phyloP scores from a whole-genome alignment of 2,329 filamentous ascomycete species.

The Catunica adiposa region DNA sequence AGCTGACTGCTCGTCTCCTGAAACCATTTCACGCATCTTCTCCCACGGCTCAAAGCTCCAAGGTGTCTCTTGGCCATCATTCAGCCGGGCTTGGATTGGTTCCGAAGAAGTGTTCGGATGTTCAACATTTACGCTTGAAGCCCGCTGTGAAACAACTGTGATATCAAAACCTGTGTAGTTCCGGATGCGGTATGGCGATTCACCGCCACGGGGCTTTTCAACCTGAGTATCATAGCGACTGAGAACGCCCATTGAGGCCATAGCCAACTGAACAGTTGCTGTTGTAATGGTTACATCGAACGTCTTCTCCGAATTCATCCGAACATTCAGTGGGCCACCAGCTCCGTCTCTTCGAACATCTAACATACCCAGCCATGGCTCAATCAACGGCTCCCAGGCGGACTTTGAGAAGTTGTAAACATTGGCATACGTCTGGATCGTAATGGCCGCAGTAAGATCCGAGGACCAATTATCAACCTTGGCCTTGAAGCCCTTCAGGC shows the following conservation, averaged over 20 bases:
- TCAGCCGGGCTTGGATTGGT: slow-evolving; percentile 54
- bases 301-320: slow-evolving; percentile 73
- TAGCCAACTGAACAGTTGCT: slow-evolving; percentile 80
- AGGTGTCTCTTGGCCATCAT: slow-evolving; percentile 77
- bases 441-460: slow-evolving; percentile 69
- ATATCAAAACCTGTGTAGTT: slow-evolving; percentile 94
- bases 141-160: slow-evolving; percentile 49
- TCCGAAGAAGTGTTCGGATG: not conserved
- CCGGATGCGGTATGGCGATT: slow-evolving; percentile 82
- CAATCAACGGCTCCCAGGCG: slow-evolving; percentile 88
- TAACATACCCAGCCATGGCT: slow-evolving; percentile 91
- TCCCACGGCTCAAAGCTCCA: slow-evolving; percentile 97
- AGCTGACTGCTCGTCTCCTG: slow-evolving; percentile 65
- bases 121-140: slow-evolving; percentile 21
- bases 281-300: slow-evolving; percentile 89
- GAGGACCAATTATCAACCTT: slow-evolving; percentile 84
- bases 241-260: slow-evolving; percentile 84
- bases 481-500: slow-evolving; percentile 75
- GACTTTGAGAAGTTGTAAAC: slow-evolving; percentile 99
- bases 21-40: slow-evolving; percentile 84
- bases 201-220: slow-evolving; percentile 77
- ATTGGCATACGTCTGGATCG: slow-evolving; percentile 87
- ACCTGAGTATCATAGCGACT: slow-evolving; percentile 71
- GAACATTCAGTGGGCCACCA: slow-evolving; percentile 63
- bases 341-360: slow-evolving; percentile 65